Base-by-base conservation (phyloP, 305 asterid genomes). In the Fraxinus paxiana region DNA sequence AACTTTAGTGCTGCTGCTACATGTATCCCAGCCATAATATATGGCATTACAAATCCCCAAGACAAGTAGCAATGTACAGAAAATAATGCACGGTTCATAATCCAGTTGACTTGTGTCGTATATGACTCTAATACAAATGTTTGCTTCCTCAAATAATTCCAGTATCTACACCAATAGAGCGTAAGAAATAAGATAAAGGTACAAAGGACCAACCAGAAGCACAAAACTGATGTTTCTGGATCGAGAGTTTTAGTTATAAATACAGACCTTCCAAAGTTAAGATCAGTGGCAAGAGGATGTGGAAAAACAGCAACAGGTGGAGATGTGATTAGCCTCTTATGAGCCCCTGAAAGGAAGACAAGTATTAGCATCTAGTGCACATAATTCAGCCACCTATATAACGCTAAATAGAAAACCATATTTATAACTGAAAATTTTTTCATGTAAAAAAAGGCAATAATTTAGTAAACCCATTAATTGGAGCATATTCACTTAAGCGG, bases 251-350 rank as follows among this genome's bases (percentile, higher is more conserved):
- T 26, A 31, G 73, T 17, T 82, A 33, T 41, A 72, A 77, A 76
- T 74, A 82, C 86, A 85, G 73, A 94, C 99, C 99, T 96, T 84
- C 97, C 91, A 89, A 96, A 96, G 91, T 82, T 96, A 79, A 96
- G 98, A 89, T 96, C 99, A 81, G 93, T 96, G 28, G 98, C 92
- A 82, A 96, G 97, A 84, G 99, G 99, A 85, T 96, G 99, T 61
- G 99, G 99, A 83, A 96, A 96, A 86, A 96, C 97, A 12, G 99
- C 99, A 84, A 96, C 98, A 6, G 99, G 99, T 72, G 99, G 99
- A 28, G 99, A 96, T 9, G 93, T 87, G 72, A 96, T 94, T 81
- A 96, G 97, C 90, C 95, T 88, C 92, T 94, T 91, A 84, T 96
- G 91, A 79, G 98, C 98, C 84, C 94, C 99, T 96, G 92, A 51